phyloP scores from a whole-genome alignment of 352 stramenopile species.

The Globisporangium spiculum region DNA sequence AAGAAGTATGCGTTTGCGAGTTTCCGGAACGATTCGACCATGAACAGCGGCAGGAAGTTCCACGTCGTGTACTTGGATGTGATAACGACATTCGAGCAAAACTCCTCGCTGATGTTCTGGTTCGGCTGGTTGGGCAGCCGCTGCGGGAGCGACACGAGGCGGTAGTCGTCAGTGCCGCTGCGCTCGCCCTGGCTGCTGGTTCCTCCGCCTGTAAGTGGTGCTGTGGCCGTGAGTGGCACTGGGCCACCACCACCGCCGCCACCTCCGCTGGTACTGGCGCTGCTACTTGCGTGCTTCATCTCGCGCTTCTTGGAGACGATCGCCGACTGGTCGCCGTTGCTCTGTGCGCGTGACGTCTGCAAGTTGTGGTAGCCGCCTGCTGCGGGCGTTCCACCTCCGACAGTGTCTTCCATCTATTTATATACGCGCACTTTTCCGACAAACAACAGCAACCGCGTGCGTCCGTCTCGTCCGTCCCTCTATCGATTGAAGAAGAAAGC shows the following conservation, averaged over 20 bases:
- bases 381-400: slow-evolving; percentile 5
- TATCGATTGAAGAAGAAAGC: neutral
- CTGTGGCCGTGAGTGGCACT: slow-evolving; percentile 8
- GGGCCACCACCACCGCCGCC: neutral
- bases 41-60: slow-evolving; percentile 88
- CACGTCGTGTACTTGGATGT: slow-evolving; percentile 91
- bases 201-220: slow-evolving; percentile 1
- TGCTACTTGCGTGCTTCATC: slow-evolving; percentile 16
- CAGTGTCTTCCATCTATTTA: slow-evolving; percentile 12
- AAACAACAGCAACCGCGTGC: neutral
- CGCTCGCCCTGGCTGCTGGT: slow-evolving; percentile 2
- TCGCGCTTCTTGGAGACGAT: slow-evolving; percentile 8
- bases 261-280: slow-evolving; percentile 8
- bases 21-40: slow-evolving; percentile 83
- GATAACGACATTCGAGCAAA: slow-evolving; percentile 86
- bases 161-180: slow-evolving; percentile 36
- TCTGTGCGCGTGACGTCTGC: slow-evolving; percentile 30
- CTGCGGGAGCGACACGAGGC: slow-evolving; percentile 50
- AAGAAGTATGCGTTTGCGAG: slow-evolving; percentile 94
- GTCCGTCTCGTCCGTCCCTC: neutral
- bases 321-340: neutral
- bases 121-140: slow-evolving; percentile 19
- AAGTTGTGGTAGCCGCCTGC: slow-evolving; percentile 26
- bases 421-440: neutral
- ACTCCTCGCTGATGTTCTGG: slow-evolving; percentile 22